Percentiles rank a stretch among this genome's conserved stretches.
Conservation (phyloP, 2,329 filamentous ascomycete genomes). For the Penicillium sp. region DNA sequence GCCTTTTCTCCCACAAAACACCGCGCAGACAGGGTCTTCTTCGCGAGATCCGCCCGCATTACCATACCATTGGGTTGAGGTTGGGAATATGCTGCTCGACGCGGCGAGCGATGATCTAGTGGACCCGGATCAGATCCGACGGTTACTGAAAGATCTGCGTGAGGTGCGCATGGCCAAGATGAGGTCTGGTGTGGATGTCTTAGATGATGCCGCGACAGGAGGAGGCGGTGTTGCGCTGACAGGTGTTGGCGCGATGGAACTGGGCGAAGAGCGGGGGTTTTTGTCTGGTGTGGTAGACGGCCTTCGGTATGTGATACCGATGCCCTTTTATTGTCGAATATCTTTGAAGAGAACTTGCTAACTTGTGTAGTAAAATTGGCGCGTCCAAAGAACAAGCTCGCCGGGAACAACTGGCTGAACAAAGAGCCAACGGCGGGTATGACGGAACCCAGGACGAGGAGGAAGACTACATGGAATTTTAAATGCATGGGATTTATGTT, state of each 20-base stretch:
- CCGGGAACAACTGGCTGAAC: conserved; percentile 74
- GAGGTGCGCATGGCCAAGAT: conserved; percentile 91
- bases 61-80: conserved; percentile 94
- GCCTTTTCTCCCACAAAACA: conserved; percentile 78
- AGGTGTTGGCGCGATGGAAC: conserved; percentile 90
- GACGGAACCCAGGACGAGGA: conserved; percentile 51
- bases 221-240: conserved; percentile 71
- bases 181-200: conserved; percentile 68
- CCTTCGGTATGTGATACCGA: conserved; percentile 54
- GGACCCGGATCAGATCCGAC: conserved; percentile 70
- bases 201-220: conserved; percentile 56
- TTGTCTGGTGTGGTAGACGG: conserved; percentile 85
- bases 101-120: conserved; percentile 82
- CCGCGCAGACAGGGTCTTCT: conserved; percentile 63
- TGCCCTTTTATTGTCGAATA: too few species aligned
- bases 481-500: conserved; percentile 12
- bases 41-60: conserved; percentile 48
- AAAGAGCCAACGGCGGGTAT: conserved; percentile 56
- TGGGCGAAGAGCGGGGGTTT: conserved; percentile 83
- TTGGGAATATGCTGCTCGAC: conserved; percentile 83
- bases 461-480: conserved; percentile 54
- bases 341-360: neutral
- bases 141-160: conserved; percentile 75
- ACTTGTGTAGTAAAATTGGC: conserved; percentile 67
- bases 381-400: conserved; percentile 75